phyloP scores from a whole-genome alignment of 2,329 filamentous ascomycete genomes.

The Ceratocystis papillata region DNA sequence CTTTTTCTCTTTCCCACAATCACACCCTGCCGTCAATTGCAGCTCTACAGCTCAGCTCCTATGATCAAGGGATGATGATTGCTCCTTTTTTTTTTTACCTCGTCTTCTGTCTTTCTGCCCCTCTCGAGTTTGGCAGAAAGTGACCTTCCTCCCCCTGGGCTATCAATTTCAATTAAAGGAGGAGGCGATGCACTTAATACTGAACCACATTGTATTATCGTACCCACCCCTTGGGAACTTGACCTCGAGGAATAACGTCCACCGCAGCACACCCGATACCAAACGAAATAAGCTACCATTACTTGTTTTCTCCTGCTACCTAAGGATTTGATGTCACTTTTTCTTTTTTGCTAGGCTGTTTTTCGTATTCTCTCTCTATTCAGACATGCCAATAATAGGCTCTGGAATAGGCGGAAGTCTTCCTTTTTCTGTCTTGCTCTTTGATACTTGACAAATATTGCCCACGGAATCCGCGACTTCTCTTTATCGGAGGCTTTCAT shows the following conservation, averaged over 20 bases:
- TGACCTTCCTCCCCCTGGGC: not conserved
- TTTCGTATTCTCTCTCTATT: constrained; percentile 2
- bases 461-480: not conserved
- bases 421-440: constrained; percentile 3
- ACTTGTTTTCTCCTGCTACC: not conserved
- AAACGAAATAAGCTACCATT: not conserved
- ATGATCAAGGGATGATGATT: not conserved
- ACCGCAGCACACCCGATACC: not conserved
- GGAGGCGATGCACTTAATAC: constrained; percentile 12
- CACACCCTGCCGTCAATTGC: not conserved
- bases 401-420: not conserved
- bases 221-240: constrained; percentile 5
- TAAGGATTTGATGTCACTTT: not conserved
- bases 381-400: not conserved
- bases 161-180: constrained; percentile 14
- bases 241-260: not conserved
- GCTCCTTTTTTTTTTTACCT: not conserved
- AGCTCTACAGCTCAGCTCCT: too few species aligned
- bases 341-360: constrained; percentile 1
- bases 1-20: not conserved
- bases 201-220: constrained; percentile 9
- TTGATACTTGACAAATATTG: not conserved
- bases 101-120: not conserved
- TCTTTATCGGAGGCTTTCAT: not conserved
- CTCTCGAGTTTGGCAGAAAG: not conserved